Base-by-base conservation (phyloP, 148 eudicot species). In the Linanthus parryae region DNA sequence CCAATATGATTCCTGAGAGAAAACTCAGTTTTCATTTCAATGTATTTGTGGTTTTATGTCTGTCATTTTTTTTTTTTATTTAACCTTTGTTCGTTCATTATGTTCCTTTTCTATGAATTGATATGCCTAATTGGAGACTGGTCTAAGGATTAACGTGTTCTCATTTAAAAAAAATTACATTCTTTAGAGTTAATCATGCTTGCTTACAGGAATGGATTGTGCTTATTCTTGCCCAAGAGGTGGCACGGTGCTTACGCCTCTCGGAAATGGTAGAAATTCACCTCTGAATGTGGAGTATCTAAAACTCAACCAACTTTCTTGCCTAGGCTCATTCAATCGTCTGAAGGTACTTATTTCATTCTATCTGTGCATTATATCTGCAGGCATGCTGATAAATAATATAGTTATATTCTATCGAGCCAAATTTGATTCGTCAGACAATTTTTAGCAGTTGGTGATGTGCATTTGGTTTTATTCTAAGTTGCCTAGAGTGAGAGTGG, bases 291-390 rank as follows among this genome's bases (percentile, higher is more conserved):
- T 66, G 45, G 74, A 69, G 34, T 46, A 34, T 57, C 31, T 69
- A 61, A 81, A 65, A 53, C 61, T 47, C 39, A 64, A 60, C 27
- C 36, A 37, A 48, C 13, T 28, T 44, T 43, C 63, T 3, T 53
- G 70, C 47, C 57, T 71, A 35, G 56, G 72, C 34, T 76, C 73
- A 31, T 52, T 73, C 41, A 71, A 73, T 59, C 72, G 73, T 61
- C 55, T 78, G 56, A 63, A 78, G 88, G 94, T 81, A 62, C 29
- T 40, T 33, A 14, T 21, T 30, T 29, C 7, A 28, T 16, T 45
- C 31, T 17, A 46, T 33, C 12, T 39, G 30, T 50, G 19, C 43
- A 43, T 31, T 39, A 40, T 9, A 11, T 39, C 11, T 39, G 10
- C 28, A 38, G 25, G 20, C 17, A 10, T 21, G 24, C 33, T 59